Conservation (phyloP, 345 rosid species). For the Eucalyptus marginata region DNA sequence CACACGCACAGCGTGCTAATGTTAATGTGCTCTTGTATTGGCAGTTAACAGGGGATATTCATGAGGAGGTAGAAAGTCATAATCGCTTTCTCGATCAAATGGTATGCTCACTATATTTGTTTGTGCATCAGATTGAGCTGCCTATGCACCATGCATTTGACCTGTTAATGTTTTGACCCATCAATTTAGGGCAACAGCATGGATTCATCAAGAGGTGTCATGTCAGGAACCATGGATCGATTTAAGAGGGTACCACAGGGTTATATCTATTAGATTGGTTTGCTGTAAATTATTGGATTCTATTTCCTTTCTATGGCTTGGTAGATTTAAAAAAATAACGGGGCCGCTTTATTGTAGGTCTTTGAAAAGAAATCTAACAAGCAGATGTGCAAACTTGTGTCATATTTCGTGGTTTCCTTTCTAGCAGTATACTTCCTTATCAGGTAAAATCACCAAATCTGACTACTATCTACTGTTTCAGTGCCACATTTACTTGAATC, state of each 20-base stretch:
- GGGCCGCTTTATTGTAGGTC: slow-evolving; percentile 24
- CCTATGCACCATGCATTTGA: not conserved
- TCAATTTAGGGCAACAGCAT: slow-evolving; percentile 64
- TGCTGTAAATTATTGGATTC: not conserved
- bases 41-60: slow-evolving; percentile 83
- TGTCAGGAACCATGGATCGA: slow-evolving; percentile 85
- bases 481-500: not conserved
- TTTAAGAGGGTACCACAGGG: slow-evolving; percentile 55
- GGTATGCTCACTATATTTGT: slow-evolving; percentile 11
- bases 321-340: not conserved
- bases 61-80: slow-evolving; percentile 85
- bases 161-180: not conserved
- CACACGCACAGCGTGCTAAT: not conserved
- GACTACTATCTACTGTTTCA: not conserved
- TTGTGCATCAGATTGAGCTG: not conserved
- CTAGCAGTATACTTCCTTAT: slow-evolving; percentile 42
- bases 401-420: slow-evolving; percentile 44
- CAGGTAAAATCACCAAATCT: slow-evolving; percentile 22
- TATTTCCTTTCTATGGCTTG: not conserved
- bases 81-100: slow-evolving; percentile 68
- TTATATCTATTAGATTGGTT: not conserved
- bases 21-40: not conserved
- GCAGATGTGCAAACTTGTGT: slow-evolving; percentile 55
- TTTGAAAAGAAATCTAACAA: slow-evolving; percentile 72
- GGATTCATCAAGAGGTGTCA: slow-evolving; percentile 78